phyloP scores from a whole-genome alignment of 768 basidiomycete species.

The Coprinopsis marcescibilis region DNA sequence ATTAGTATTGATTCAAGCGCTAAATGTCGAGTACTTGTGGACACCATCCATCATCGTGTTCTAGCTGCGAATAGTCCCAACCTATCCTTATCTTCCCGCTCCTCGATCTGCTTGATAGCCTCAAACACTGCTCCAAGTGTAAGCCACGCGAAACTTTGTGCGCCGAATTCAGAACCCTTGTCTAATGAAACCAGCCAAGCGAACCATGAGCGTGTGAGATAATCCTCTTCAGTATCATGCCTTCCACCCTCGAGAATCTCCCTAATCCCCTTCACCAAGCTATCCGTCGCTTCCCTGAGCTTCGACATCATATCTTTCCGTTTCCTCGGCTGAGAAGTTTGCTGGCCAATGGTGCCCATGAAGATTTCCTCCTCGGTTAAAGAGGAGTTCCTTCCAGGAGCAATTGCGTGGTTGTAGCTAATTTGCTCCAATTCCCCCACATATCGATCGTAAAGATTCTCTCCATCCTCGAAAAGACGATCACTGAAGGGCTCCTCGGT shows the following conservation, averaged over 20 bases:
- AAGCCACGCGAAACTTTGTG: slow-evolving; percentile 58
- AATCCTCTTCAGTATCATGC: slow-evolving; percentile 29
- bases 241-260: slow-evolving; percentile 49
- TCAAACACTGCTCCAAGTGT: slow-evolving; percentile 56
- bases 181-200: slow-evolving; percentile 45
- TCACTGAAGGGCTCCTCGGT: slow-evolving; percentile 16
- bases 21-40: no score
- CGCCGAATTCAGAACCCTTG: slow-evolving; percentile 41
- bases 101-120: slow-evolving; percentile 40
- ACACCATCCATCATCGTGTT: slow-evolving; percentile 1
- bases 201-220: slow-evolving; percentile 46
- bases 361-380: slow-evolving; percentile 61
- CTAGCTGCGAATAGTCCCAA: slow-evolving; percentile 13
- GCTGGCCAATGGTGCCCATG: slow-evolving; percentile 61
- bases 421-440: slow-evolving; percentile 40
- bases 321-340: slow-evolving; percentile 50
- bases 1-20: no score
- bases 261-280: slow-evolving; percentile 44
- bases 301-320: slow-evolving; percentile 49
- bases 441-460: slow-evolving; percentile 36
- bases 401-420: slow-evolving; percentile 42
- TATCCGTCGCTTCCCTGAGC: slow-evolving; percentile 49
- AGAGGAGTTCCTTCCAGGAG: slow-evolving; percentile 31
- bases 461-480: slow-evolving; percentile 24
- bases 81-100: slow-evolving; percentile 19